These are phyloP conservation scores for Phytophthora hybrid DNA, from an alignment of 352 stramenopile species.

Conservation along the genomic window DNA sequence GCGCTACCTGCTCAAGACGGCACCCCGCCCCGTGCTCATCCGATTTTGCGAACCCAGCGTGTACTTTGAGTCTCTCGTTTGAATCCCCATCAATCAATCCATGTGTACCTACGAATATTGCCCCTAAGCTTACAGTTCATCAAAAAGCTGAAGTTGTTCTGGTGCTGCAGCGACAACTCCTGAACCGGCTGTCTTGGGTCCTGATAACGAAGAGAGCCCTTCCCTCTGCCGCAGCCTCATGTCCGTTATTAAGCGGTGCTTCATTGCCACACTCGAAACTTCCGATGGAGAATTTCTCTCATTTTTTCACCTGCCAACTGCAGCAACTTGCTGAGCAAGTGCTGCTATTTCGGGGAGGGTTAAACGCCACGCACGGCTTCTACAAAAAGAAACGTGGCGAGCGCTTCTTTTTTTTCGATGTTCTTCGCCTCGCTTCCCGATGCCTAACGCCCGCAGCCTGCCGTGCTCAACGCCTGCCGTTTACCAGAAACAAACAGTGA, in stretches of 20 bases:
- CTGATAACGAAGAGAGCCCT: neutral
- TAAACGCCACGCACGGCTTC: slow-evolving; percentile 6
- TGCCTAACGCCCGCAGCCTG: neutral
- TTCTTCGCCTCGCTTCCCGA: neutral
- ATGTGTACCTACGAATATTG: neutral
- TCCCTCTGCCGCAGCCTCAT: neutral
- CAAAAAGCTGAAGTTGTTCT: slow-evolving; percentile 10
- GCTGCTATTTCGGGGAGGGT: slow-evolving; percentile 4
- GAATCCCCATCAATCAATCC: slow-evolving; percentile 31
- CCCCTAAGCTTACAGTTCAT: neutral
- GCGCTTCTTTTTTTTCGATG: slow-evolving; percentile 28
- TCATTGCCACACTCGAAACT: neutral
- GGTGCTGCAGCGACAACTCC: slow-evolving; percentile 7
- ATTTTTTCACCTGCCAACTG: neutral
- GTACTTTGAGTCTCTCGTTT: slow-evolving; percentile 74
- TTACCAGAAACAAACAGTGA: slow-evolving; percentile 32
- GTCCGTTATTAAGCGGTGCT: neutral
- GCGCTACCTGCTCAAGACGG: slow-evolving; percentile 78
- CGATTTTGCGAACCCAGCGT: slow-evolving; percentile 81
- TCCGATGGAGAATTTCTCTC: neutral
- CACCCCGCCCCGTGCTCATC: slow-evolving; percentile 65
- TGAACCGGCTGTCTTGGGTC: slow-evolving; percentile 9
- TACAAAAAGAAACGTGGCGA: slow-evolving; percentile 21
- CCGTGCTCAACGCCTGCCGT: slow-evolving; percentile 26
- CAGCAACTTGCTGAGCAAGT: neutral